Base-by-base conservation (phyloP, 1,284 basidiomycete species). In the Cronartium quercuum region DNA sequence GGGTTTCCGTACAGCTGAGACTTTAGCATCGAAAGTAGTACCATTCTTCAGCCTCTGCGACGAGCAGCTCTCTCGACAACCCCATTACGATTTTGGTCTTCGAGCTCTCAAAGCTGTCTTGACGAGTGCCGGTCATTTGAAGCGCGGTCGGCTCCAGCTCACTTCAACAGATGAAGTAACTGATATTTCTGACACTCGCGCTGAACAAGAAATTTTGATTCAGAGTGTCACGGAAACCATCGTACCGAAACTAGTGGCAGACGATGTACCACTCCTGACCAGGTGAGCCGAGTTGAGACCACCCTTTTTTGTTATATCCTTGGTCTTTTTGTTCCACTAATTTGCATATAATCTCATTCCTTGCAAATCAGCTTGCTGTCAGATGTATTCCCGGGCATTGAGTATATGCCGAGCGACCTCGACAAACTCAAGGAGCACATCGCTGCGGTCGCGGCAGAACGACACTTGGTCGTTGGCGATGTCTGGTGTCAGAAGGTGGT, bases 141-240 rank as follows among this genome's bases (percentile, higher is more conserved):
- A 98, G 83, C 89, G 96, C 77, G 92, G 95, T 82, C 88, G 91
- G 15, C 83, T 95, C 60, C 87, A 75, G 87, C 58, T 66, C 9
- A 84, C 79, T 60, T 84, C 84, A 68, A 83, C 83, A 47, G 79
- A 80, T 1, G 78, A 78, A 2, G 73, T 75, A 10, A 84, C 84
- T 6, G 87, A 85, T 10, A 84, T 91, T 34, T 90, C 89, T 0
- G 88, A 91, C 79, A 84, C 84, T 62, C 84, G 89, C 15, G 89
- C 89, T 5, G 96, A 99, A 81, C 94, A 98, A 81, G 92, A 97
- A 78, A 95, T 98, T 77, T 85, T 98, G 79, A 98, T 99, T 75
- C 96, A 98, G 83, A 97, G 94, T 84, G 93, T 99, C n/a, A 94
- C 91, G 3, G 96, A 98, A 83, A 98, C 96, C 0, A 97, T 99